Percentiles rank a stretch among this genome's conserved stretches.
Conservation (phyloP, 306 rosid species). For the Cotoneaster glaucophyllus region DNA sequence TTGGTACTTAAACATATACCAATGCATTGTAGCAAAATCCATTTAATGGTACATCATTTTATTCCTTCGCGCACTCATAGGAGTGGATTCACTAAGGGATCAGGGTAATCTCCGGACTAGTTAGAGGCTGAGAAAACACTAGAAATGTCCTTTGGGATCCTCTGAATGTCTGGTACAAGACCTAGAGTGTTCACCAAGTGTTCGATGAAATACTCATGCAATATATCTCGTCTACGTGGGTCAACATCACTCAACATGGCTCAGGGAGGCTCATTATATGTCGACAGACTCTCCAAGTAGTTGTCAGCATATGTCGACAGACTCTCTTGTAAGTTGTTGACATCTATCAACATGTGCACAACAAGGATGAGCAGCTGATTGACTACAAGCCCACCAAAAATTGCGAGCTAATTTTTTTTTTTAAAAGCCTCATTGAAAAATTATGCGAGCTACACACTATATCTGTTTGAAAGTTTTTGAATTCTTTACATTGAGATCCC, state of each 20-base stretch:
- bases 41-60: too few species aligned
- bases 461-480: too few species aligned
- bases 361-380: too few species aligned
- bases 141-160: background rate
- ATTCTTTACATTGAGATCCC: too few species aligned
- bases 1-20: too few species aligned
- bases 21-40: too few species aligned
- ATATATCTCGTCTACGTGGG: fast-evolving
- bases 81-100: background rate
- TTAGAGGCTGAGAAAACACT: background rate
- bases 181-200: background rate
- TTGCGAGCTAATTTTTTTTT: background rate
- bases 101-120: background rate
- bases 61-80: background rate
- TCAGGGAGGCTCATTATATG: too few species aligned
- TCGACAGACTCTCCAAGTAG: fast-evolving
- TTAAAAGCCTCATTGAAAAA: background rate
- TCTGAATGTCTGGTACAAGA: background rate
- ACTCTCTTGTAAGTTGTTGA: too few species aligned
- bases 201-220: background rate
- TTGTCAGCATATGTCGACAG: too few species aligned
- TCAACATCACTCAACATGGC: too few species aligned
- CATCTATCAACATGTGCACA: background rate
- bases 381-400: background rate
- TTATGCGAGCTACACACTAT: background rate